Percentiles rank a stretch among this genome's conserved stretches.
These are phyloP conservation scores for Mortierella sp. DNA, from an alignment of 371 early-diverging fungal genomes.

Conservation along the genomic window DNA sequence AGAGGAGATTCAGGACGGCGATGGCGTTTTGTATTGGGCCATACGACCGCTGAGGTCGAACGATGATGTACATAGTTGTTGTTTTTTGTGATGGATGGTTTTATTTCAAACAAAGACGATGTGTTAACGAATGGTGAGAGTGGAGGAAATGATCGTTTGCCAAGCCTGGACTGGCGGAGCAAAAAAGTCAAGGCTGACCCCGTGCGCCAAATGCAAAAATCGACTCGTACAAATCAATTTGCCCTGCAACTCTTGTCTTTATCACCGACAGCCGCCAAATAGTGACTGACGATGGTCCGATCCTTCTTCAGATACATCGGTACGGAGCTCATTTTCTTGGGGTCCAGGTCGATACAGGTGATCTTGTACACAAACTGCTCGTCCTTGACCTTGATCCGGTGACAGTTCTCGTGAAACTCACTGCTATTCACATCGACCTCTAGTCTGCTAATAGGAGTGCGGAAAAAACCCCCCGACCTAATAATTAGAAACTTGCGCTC, in stretches of 20 bases:
- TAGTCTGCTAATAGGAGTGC: neutral
- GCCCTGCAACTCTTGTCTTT: slow-evolving; percentile 29
- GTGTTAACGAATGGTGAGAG: too few species aligned
- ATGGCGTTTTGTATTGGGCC: slow-evolving; percentile 54
- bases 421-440: neutral
- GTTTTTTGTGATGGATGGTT: neutral
- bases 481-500: neutral
- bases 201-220: neutral
- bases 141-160: neutral
- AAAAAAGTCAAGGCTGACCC: neutral
- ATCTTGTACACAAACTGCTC: slow-evolving; percentile 42
- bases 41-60: slow-evolving; percentile 40
- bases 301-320: slow-evolving; percentile 49
- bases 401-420: slow-evolving; percentile 22
- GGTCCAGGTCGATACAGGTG: slow-evolving; percentile 51
- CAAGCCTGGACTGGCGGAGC: too few species aligned
- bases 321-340: slow-evolving; percentile 42
- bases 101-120: too few species aligned
- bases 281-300: slow-evolving; percentile 33
- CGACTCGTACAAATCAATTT: neutral
- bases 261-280: slow-evolving; percentile 32
- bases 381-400: slow-evolving; percentile 24
- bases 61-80: slow-evolving; percentile 32
- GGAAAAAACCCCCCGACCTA: neutral
- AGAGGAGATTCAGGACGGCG: slow-evolving; percentile 54